A percentile compares a stretch with the other conserved stretches of the same genome.
Conservation (phyloP, 1,284 basidiomycete species). For the Cryptococcus neoformans region DNA sequence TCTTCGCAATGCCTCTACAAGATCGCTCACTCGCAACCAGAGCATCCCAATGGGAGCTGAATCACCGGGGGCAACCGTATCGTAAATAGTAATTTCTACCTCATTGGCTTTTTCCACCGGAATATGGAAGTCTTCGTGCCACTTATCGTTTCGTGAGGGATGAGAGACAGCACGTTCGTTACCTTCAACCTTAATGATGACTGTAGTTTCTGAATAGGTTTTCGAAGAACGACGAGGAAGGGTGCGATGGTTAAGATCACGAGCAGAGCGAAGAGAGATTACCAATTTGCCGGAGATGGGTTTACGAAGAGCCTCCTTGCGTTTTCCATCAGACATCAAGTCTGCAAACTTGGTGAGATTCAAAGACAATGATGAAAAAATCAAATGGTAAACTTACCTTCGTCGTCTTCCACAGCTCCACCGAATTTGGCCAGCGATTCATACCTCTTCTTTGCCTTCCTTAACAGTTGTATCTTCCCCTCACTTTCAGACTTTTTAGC, state of each 20-base stretch:
- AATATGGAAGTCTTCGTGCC: constrained; percentile 98
- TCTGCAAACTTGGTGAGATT: constrained; percentile 19
- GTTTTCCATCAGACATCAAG: constrained; percentile 68
- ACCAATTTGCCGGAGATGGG: constrained; percentile 91
- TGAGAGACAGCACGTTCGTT: constrained; percentile 89
- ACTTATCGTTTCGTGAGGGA: constrained; percentile 88
- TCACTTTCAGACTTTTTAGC: constrained; percentile 91
- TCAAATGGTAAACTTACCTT: constrained; percentile 54
- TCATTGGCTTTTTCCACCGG: constrained; percentile 98
- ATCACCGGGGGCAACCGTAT: constrained; percentile 76
- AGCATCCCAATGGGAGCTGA: constrained; percentile 90
- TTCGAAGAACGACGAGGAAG: constrained; percentile 71
- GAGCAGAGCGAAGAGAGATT: constrained; percentile 82
- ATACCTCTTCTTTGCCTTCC: constrained; percentile 90
- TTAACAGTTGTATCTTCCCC: constrained; percentile 90
- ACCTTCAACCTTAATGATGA: constrained; percentile 95
- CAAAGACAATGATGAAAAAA: background rate
- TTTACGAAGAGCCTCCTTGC: constrained; percentile 86
- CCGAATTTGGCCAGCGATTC: constrained; percentile 94
- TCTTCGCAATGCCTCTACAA: constrained; percentile 89
- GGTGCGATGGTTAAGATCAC: constrained; percentile 93
- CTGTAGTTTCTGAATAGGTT: constrained; percentile 73
- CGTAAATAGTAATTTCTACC: constrained; percentile 94
- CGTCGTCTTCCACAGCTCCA: constrained; percentile 73
- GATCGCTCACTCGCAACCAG: constrained; percentile 92